A percentile compares a stretch with the other conserved stretches of the same genome.
phyloP scores from a whole-genome alignment of 495 filamentous ascomycete genomes.

The Penicillium maclennaniae region DNA sequence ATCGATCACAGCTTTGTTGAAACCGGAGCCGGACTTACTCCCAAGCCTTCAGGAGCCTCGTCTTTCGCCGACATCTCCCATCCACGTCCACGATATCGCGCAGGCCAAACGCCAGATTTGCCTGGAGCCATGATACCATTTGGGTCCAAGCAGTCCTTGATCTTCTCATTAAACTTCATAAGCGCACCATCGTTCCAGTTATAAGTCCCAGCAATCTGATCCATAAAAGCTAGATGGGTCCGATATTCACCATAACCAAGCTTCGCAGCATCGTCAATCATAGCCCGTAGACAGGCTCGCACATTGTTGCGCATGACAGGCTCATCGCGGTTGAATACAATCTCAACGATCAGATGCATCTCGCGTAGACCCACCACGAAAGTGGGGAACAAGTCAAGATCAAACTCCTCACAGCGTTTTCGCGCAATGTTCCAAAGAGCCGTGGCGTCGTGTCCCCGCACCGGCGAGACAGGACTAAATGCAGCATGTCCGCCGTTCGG shows the following conservation, averaged over 20 bases:
- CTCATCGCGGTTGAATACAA: constrained; percentile 52
- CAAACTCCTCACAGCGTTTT: constrained; percentile 32
- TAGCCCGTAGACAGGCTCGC: constrained; percentile 37
- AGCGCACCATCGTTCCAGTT: constrained; percentile 50
- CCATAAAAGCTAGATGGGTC: constrained; percentile 53
- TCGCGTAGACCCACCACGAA: constrained; percentile 52
- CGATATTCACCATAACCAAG: constrained; percentile 50
- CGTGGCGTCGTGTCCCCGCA: constrained; percentile 45
- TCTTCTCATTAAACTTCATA: constrained; percentile 49
- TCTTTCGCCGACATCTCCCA: constrained; percentile 10
- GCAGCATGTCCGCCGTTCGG: constrained; percentile 53
- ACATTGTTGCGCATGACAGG: constrained; percentile 32
- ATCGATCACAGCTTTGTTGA: not conserved
- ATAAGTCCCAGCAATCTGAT: constrained; percentile 53
- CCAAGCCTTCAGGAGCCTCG: constrained; percentile 7
- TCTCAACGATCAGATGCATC: constrained; percentile 52
- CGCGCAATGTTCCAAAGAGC: constrained; percentile 42
- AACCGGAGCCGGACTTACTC: constrained; percentile 2
- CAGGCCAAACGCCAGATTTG: constrained; percentile 54
- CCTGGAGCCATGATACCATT: constrained; percentile 57
- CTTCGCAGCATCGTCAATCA: constrained; percentile 44
- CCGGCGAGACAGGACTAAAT: constrained; percentile 52
- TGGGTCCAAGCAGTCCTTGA: constrained; percentile 57
- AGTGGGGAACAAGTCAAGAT: constrained; percentile 50
- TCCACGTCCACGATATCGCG: constrained; percentile 37